phyloP scores from a whole-genome alignment of 164 flowering plant species.

The Liquidambar formosana region DNA sequence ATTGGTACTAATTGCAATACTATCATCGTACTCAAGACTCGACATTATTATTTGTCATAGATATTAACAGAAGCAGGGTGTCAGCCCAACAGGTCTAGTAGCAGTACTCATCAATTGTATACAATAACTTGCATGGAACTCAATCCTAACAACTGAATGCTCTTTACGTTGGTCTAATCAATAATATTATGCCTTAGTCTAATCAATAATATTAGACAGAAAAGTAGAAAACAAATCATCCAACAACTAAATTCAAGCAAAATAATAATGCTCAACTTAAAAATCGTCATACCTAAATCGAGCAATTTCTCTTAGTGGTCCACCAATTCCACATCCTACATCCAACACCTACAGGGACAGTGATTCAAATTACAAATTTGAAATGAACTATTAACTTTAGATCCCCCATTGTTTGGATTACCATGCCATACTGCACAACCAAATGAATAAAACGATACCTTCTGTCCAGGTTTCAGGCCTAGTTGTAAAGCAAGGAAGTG shows the following conservation, averaged over 20 bases:
- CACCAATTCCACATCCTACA: constrained; percentile 99
- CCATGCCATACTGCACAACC: constrained; percentile 2
- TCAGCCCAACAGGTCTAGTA: background rate
- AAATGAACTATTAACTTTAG: constrained; percentile 1
- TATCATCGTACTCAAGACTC: background rate
- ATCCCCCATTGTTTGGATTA: background rate
- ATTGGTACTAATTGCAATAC: background rate
- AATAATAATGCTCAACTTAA: too few relatives aligned
- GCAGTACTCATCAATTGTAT: background rate
- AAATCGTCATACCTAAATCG: constrained; percentile 64
- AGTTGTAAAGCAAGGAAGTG: constrained; percentile 97
- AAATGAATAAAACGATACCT: constrained; percentile 43
- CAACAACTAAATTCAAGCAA: too few relatives aligned
- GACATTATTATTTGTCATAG: background rate
- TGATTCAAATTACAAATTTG: constrained; percentile 2
- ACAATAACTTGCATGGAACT: background rate
- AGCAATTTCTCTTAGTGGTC: constrained; percentile 93
- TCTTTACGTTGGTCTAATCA: background rate
- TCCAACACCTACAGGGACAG: constrained; percentile 71
- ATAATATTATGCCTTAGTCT: background rate
- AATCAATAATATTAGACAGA: too few relatives aligned
- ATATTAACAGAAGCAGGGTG: background rate
- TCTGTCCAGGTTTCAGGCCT: constrained; percentile 81
- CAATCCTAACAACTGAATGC: background rate
- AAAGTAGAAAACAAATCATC: too few relatives aligned